Evolutionary conservation across 1,139 yeast species (phyloP).

Genomic region (Sugiyamaella paludigena): DNA sequence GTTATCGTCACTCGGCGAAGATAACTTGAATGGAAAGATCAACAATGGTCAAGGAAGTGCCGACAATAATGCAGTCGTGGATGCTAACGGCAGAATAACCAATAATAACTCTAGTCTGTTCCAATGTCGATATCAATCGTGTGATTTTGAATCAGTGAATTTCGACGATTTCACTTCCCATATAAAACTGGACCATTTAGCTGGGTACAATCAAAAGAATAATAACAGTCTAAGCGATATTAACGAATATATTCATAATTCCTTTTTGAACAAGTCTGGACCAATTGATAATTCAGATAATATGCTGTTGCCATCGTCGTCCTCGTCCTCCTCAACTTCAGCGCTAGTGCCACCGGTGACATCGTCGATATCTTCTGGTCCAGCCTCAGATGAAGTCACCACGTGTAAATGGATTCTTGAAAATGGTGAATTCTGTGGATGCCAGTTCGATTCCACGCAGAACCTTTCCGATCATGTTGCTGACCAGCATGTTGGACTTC

Average conservation of each 20-base stretch:
- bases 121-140: slow-evolving; percentile 18
- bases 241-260: too few species aligned
- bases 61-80: too few species aligned
- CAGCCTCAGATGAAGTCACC: not conserved
- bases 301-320: too few species aligned
- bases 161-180: slow-evolving; percentile 16
- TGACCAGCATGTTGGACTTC: slow-evolving; percentile 66
- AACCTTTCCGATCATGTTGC: slow-evolving; percentile 71
- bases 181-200: slow-evolving; percentile 13
- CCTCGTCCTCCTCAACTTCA: not conserved
- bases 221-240: too few species aligned
- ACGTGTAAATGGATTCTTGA: slow-evolving; percentile 48
- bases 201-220: slow-evolving; percentile 8
- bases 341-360: too few species aligned
- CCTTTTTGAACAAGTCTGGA: too few species aligned
- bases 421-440: slow-evolving; percentile 49
- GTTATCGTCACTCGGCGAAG: not conserved
- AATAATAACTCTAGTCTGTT: slow-evolving; percentile 2
- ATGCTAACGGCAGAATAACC: not conserved
- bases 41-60: not conserved
- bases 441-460: slow-evolving; percentile 49
- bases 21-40: slow-evolving; percentile 1
- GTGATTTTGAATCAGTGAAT: slow-evolving; percentile 17
- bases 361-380: not conserved
- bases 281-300: too few species aligned